phyloP scores from a whole-genome alignment of 805 yeast species.

The Hanseniaspora lachancei region DNA sequence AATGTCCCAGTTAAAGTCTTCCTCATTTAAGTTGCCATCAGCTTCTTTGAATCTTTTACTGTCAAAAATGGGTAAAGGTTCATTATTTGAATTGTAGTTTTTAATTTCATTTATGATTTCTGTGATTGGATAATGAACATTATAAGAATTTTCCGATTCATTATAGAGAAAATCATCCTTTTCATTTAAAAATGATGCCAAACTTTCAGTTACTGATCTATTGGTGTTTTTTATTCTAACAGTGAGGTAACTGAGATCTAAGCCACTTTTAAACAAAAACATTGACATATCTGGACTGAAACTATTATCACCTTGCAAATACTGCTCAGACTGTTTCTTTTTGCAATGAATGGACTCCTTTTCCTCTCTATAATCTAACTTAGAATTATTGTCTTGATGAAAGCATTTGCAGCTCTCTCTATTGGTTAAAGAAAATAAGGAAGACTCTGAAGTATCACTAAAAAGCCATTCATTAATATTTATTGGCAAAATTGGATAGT shows the following conservation, averaged over 20 bases:
- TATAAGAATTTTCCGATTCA: neutral
- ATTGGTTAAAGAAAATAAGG: neutral
- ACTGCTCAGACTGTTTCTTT: neutral
- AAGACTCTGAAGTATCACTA: neutral
- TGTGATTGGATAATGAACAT: neutral
- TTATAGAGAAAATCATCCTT: neutral
- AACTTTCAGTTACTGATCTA: neutral
- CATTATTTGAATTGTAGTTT: neutral
- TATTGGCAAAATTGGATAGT: neutral
- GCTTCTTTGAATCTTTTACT: neutral
- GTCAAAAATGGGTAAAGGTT: neutral
- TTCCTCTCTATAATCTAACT: neutral
- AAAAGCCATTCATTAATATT: neutral
- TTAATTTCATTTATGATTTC: neutral
- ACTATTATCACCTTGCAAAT: neutral
- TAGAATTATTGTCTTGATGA: neutral
- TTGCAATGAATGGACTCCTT: slow-evolving; percentile 1
- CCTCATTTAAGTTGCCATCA: slow-evolving; percentile 10
- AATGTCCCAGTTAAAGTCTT: neutral
- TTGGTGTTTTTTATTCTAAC: neutral
- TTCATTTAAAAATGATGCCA: neutral
- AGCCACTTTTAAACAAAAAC: neutral
- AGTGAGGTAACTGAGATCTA: neutral
- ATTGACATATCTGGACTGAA: neutral
- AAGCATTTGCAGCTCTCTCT: neutral